Percentiles rank a stretch among this genome's conserved stretches.
Conservation (phyloP, 495 filamentous ascomycete genomes). For the Hyaloscypha bicolor region DNA sequence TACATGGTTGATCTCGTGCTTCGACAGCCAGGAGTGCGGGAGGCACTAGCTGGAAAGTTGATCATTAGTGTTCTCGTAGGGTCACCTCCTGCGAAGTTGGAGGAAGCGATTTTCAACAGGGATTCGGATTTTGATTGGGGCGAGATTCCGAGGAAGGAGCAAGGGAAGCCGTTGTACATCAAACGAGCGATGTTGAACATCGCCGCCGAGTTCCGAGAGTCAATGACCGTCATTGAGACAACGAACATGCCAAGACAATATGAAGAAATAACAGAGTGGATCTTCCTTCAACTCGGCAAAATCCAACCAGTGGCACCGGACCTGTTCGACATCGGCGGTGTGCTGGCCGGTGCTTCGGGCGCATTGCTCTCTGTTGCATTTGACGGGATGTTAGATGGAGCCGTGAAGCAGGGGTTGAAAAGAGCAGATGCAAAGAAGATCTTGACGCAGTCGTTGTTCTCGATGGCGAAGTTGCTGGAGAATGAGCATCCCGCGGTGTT, state of each 20-base stretch:
- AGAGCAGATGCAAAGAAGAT: constrained; percentile 74
- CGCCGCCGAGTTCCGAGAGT: constrained; percentile 65
- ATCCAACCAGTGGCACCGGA: constrained; percentile 22
- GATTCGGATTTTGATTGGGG: not conserved
- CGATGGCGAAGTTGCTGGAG: constrained; percentile 51
- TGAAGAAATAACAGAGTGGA: constrained; percentile 65
- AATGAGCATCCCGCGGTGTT: constrained; percentile 66
- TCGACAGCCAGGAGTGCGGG: constrained; percentile 59
- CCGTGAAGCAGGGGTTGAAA: constrained; percentile 79
- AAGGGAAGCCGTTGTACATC: constrained; percentile 49
- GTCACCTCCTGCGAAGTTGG: constrained; percentile 64
- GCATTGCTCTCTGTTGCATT: constrained; percentile 76
- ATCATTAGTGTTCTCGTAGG: constrained; percentile 85
- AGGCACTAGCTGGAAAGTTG: constrained; percentile 73
- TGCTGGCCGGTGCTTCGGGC: constrained; percentile 74
- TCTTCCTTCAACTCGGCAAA: constrained; percentile 60
- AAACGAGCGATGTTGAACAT: constrained; percentile 77
- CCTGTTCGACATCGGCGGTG: constrained; percentile 71
- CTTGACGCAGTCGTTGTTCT: constrained; percentile 75
- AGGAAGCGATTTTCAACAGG: constrained; percentile 22
- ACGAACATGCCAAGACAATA: constrained; percentile 53
- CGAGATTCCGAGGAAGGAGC: constrained; percentile 41
- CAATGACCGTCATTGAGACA: constrained; percentile 76
- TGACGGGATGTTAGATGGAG: constrained; percentile 76
- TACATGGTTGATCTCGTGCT: constrained; percentile 63